phyloP scores from a whole-genome alignment of 2,329 filamentous ascomycete genomes.

The Microdochium paspali region DNA sequence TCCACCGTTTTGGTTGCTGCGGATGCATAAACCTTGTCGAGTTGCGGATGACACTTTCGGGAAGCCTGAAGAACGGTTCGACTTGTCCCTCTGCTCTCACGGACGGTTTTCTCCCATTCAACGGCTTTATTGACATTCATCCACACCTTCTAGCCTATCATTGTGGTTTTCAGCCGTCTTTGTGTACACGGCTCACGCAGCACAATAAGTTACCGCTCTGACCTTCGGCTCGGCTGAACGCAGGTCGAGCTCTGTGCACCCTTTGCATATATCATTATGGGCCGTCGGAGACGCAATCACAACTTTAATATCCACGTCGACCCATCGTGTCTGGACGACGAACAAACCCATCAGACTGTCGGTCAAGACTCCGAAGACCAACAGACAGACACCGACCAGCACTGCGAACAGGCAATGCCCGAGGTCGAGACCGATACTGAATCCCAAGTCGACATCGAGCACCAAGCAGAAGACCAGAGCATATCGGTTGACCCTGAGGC shows the following conservation, averaged over 20 bases:
- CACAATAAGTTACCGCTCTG: not conserved
- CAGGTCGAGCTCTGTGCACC: not conserved
- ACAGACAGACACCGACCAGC: not conserved
- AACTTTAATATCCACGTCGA: constrained; percentile 1
- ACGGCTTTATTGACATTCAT: too few relatives aligned
- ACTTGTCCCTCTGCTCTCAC: too few relatives aligned
- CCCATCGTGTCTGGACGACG: constrained; percentile 1
- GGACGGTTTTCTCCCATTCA: too few relatives aligned
- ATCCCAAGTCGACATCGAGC: not conserved
- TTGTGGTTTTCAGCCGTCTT: too few relatives aligned
- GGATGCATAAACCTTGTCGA: too few relatives aligned
- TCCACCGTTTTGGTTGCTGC: too few relatives aligned
- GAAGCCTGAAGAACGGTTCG: too few relatives aligned
- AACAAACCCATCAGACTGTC: not conserved
- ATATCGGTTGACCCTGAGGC: not conserved
- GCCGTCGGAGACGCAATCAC: not conserved
- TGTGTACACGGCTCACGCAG: too few relatives aligned
- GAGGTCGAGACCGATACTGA: not conserved
- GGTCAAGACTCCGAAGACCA: not conserved
- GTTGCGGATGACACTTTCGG: too few relatives aligned
- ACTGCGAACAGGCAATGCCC: not conserved
- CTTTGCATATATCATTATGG: not conserved
- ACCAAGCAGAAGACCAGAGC: not conserved
- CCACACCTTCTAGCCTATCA: too few relatives aligned
- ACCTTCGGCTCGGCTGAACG: not conserved